These are phyloP conservation scores for Nadsonia starkeyi-henricii DNA, from an alignment of 1,139 yeast genomes.

Conservation along the genomic window DNA sequence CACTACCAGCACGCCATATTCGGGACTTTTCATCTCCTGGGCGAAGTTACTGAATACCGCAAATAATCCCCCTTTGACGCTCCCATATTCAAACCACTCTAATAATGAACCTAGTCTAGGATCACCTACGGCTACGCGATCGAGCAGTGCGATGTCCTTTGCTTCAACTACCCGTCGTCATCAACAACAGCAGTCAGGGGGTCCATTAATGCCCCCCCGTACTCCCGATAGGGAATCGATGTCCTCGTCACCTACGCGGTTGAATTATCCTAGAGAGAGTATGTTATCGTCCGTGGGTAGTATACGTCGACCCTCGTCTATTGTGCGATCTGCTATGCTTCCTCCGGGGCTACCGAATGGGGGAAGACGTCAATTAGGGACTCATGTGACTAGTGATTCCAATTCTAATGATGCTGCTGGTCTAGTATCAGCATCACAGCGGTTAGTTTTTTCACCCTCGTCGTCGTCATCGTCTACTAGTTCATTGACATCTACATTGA, in stretches of 20 bases:
- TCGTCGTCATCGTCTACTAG: no score
- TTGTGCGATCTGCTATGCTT: neutral
- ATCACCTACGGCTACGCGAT: neutral
- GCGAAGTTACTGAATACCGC: constrained; percentile 34
- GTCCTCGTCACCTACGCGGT: constrained; percentile 2
- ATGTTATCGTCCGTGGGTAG: constrained; percentile 1
- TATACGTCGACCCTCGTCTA: neutral
- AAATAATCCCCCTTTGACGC: constrained; percentile 1
- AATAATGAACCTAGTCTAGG: neutral
- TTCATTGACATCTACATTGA: no score
- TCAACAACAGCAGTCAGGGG: constrained; percentile 1
- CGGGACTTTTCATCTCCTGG: constrained; percentile 66
- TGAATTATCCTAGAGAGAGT: neutral
- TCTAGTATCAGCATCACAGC: no score
- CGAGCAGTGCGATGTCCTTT: neutral
- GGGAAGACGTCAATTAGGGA: no score
- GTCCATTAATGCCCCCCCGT: constrained; percentile 2
- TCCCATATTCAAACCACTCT: neutral
- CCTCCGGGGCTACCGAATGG: no score
- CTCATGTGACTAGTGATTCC: no score
- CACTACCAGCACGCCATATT: constrained; percentile 41
- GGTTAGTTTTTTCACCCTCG: no score
- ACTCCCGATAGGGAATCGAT: constrained; percentile 1
- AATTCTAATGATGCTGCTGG: no score
- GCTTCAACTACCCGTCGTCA: constrained; percentile 2